Evolutionary conservation across 768 basidiomycete species (phyloP).

Genomic region (Phlegmacium glaucopus): DNA sequence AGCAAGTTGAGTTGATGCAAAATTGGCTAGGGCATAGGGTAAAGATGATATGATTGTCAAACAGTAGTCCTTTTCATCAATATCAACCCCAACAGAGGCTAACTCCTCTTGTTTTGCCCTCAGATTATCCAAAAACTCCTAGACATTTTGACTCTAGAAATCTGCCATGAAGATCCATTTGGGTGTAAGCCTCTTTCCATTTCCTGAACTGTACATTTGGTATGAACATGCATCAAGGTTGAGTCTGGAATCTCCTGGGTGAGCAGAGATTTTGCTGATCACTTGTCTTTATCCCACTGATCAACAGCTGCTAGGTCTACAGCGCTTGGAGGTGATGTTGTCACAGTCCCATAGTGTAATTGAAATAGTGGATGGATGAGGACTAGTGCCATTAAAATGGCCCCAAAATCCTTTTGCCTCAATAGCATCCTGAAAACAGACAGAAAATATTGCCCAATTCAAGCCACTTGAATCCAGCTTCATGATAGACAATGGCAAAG

Average conservation of each 20-base stretch:
- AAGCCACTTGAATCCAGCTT: conserved; percentile 28
- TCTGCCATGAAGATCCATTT: conserved; percentile 18
- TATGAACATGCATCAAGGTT: conserved; percentile 15
- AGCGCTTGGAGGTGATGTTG: too few species aligned
- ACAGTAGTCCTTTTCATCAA: too few species aligned
- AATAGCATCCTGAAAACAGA: conserved; percentile 26
- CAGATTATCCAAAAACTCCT: conserved; percentile 24
- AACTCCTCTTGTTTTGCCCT: conserved; percentile 18
- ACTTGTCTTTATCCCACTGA: conserved; percentile 34
- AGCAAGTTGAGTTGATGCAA: conserved; percentile 18
- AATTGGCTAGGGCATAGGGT: conserved; percentile 19
- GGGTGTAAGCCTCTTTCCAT: conserved; percentile 24
- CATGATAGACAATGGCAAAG: conserved; percentile 22
- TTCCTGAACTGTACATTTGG: conserved; percentile 20
- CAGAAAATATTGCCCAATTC: conserved; percentile 29
- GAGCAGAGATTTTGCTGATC: conserved; percentile 23
- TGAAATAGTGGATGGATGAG: conserved; percentile 7
- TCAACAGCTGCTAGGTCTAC: conserved; percentile 4
- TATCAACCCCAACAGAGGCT: too few species aligned
- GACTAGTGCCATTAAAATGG: conserved; percentile 22
- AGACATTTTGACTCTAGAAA: conserved; percentile 26
- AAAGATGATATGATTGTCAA: conserved; percentile 27
- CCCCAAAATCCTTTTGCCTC: conserved; percentile 25
- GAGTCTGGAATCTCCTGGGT: too few species aligned
- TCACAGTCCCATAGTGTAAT: not conserved